phyloP scores from a whole-genome alignment of 768 basidiomycete genomes.

The Pleurotus sapidus region DNA sequence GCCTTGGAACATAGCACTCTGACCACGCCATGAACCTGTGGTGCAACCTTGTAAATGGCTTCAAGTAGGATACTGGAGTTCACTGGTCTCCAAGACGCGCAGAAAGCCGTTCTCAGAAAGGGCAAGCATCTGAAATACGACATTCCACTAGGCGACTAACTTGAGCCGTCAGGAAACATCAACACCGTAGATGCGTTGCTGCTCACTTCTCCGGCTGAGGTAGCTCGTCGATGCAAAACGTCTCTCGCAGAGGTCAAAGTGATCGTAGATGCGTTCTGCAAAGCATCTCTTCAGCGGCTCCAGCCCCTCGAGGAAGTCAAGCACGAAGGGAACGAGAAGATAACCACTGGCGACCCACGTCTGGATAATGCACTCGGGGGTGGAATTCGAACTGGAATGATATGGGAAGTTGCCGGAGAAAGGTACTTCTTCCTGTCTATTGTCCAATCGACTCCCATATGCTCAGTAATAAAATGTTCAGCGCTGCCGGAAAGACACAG shows the following conservation, averaged over 20 bases:
- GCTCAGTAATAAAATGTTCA: conserved; percentile 26
- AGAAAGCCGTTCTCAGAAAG: background rate
- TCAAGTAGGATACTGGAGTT: background rate
- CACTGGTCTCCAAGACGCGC: background rate
- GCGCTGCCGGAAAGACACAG: conserved; percentile 95
- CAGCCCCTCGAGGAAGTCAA: conserved; percentile 37
- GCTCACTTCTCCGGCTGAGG: conserved; percentile 42
- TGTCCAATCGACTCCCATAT: background rate
- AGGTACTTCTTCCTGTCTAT: conserved; percentile 47
- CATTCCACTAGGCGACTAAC: background rate
- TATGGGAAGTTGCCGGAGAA: conserved; percentile 90
- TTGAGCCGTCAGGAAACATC: conserved; percentile 41
- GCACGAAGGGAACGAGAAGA: conserved; percentile 38
- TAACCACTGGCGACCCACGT: conserved; percentile 71
- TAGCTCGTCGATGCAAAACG: conserved; percentile 55
- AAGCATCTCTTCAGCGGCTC: conserved; percentile 35
- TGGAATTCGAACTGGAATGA: conserved; percentile 72
- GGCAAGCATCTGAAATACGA: background rate
- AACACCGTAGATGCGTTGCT: conserved; percentile 47
- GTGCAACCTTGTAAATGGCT: background rate
- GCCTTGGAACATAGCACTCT: too few relatives aligned
- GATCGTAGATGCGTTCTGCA: conserved; percentile 50
- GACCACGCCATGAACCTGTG: too few relatives aligned
- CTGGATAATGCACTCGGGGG: conserved; percentile 76
- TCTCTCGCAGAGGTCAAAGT: conserved; percentile 44